Evolutionary conservation across 2,329 filamentous ascomycete genomes (phyloP).

Genomic region (Aspergillus fumigatus): DNA sequence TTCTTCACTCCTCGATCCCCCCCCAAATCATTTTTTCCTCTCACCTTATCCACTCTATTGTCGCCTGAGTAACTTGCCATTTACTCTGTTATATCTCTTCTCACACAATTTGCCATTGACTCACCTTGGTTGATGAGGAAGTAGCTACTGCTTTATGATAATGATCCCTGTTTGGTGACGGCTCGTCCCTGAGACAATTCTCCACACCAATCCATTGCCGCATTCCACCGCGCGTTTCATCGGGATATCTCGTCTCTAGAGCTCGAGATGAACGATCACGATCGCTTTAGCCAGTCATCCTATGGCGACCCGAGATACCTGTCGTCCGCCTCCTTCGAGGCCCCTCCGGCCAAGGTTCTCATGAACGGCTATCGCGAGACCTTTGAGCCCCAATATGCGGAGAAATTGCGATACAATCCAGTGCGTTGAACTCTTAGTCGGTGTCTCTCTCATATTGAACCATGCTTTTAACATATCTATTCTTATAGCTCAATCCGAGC

Average conservation of each 20-base stretch:
- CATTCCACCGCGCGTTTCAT: background rate
- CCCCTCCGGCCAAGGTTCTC: conserved; percentile 43
- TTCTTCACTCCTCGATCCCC: background rate
- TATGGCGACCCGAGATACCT: conserved; percentile 39
- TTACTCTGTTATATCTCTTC: background rate
- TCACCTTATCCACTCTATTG: background rate
- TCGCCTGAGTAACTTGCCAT: background rate
- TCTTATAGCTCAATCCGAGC: conserved; percentile 48
- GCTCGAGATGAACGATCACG: conserved; percentile 30
- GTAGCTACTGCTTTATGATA: conserved; percentile 9
- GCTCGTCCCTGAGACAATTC: conserved; percentile 10
- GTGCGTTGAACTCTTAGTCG: conserved; percentile 40
- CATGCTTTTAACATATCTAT: background rate
- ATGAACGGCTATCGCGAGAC: conserved; percentile 59
- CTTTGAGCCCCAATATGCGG: conserved; percentile 51
- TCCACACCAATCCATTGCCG: conserved; percentile 2
- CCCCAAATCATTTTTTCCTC: background rate
- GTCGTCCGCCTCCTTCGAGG: conserved; percentile 31
- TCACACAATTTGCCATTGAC: background rate
- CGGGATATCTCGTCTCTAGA: conserved; percentile 6
- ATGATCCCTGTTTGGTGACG: conserved; percentile 13
- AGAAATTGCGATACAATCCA: conserved; percentile 53
- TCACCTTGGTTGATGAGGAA: background rate
- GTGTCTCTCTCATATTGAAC: background rate
- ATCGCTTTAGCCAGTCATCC: conserved; percentile 38